phyloP scores from a whole-genome alignment of 371 early-diverging fungal species.

The Synchytrium microbalum region DNA sequence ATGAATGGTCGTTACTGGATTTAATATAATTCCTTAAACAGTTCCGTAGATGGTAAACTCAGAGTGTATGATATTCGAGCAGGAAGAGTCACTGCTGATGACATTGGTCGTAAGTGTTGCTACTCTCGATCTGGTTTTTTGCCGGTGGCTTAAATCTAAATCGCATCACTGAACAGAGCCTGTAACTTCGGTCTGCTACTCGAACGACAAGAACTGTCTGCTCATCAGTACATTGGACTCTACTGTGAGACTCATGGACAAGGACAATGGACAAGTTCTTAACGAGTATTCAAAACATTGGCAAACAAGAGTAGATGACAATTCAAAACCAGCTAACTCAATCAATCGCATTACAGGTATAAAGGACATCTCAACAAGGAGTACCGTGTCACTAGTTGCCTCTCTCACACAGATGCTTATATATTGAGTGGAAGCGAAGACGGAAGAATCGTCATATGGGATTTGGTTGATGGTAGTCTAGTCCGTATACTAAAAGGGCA shows the following conservation, averaged over 20 bases:
- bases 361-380: slow-evolving; percentile 71
- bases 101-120: slow-evolving; percentile 55
- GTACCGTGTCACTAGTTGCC: slow-evolving; percentile 61
- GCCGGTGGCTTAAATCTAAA: background rate
- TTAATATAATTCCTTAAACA: slow-evolving; percentile 11
- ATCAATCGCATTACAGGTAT: slow-evolving; percentile 47
- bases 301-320: background rate
- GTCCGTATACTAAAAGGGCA: slow-evolving; percentile 41
- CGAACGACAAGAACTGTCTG: slow-evolving; percentile 69
- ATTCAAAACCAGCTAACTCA: slow-evolving; percentile 1
- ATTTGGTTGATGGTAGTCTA: slow-evolving; percentile 58
- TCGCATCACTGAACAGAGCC: slow-evolving; percentile 45
- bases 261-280: slow-evolving; percentile 61
- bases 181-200: slow-evolving; percentile 65
- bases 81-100: slow-evolving; percentile 60
- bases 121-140: background rate
- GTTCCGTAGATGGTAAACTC: slow-evolving; percentile 75
- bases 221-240: slow-evolving; percentile 66
- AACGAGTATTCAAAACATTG: slow-evolving; percentile 49
- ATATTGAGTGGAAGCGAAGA: slow-evolving; percentile 88
- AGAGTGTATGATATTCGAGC: slow-evolving; percentile 78
- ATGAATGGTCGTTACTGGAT: too few species aligned
- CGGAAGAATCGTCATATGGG: slow-evolving; percentile 78
- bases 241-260: slow-evolving; percentile 75
- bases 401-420: slow-evolving; percentile 62